Evolutionary conservation across 2,329 filamentous ascomycete genomes (phyloP), one percentile per base, ranked within the genome.

Genomic region (Epichloe festucae): DNA sequence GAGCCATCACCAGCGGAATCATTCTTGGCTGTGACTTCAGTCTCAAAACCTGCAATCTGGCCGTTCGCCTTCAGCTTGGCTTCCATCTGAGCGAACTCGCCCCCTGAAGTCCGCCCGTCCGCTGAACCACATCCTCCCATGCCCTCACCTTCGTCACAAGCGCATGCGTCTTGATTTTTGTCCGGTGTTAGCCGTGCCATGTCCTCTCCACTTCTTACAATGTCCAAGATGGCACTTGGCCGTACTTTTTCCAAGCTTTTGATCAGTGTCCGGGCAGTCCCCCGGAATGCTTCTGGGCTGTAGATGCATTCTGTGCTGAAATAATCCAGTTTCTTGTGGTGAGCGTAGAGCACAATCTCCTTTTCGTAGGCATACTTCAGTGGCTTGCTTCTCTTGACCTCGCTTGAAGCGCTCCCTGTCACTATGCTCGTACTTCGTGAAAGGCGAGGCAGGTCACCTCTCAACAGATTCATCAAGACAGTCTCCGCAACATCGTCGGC

Each of bases 231-330:
- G 3, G 91, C 90, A 62, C 90, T 96, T 1, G 93, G 91, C 2
- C 93, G 78, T 7, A 98, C 88, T 59, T 86, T 86, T 69, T 98
- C 93, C 35, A 98, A 73, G 59, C 91, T 95, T 71, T 98, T 98
- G 67, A 98, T 95, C 53, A 98, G 71, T 27, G 84, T 87, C 56
- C 93, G 79, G 2, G 93, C 93, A 58, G 88, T 95, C 93, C 93
- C 54, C 53, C 93, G 79, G 64, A 98, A 98, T 2, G 93, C 93
- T 68, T 98, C 93, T 0, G 93, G 93, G 50, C 89, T 95, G 73
- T 98, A 98, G 54, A 98, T 89, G 73, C 93, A 98, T 70, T 98
- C 93, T 0, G 93, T 98, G 62, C 84, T 95, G 70, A 98, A 98
- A 70, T 98, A 98, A 65, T 97, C 90, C 56, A 98, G 75, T 67